Conservation (phyloP, 768 basidiomycete genomes). For the Tricholoma flavovirens region DNA sequence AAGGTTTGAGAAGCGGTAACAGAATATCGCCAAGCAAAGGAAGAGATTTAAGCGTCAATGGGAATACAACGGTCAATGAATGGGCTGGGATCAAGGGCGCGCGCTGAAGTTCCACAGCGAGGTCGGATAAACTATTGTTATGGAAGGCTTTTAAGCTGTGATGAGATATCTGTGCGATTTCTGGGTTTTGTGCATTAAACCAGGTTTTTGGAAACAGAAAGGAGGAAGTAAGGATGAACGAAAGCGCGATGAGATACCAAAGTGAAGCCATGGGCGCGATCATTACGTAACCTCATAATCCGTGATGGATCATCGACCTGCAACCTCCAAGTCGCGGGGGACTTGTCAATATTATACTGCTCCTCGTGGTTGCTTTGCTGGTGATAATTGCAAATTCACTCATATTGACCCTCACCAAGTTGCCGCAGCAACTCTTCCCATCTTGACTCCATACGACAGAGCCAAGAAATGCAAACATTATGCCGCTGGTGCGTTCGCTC, state of each 20-base stretch:
- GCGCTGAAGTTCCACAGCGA: not conserved
- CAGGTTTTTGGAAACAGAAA: not conserved
- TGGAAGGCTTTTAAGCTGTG: too few species aligned
- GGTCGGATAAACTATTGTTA: not conserved
- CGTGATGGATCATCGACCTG: slow-evolving; percentile 36
- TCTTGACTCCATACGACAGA: slow-evolving; percentile 59
- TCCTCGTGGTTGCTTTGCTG: slow-evolving; percentile 62
- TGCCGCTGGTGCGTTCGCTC: slow-evolving; percentile 39
- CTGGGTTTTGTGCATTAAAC: not conserved
- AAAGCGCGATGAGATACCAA: not conserved
- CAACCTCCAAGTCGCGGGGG: slow-evolving; percentile 63
- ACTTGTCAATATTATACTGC: slow-evolving; percentile 61
- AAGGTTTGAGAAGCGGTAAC: slow-evolving; percentile 30
- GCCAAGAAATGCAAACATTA: slow-evolving; percentile 66
- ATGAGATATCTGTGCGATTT: not conserved
- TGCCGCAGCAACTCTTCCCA: not conserved
- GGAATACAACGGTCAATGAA: slow-evolving; percentile 45
- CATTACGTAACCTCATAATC: not conserved
- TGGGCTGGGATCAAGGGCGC: slow-evolving; percentile 13
- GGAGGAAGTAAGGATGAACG: not conserved
- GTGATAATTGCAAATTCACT: slow-evolving; percentile 66
- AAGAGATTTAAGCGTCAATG: slow-evolving; percentile 35
- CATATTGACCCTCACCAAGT: slow-evolving; percentile 39
- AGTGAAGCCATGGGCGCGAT: not conserved
- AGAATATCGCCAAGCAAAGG: slow-evolving; percentile 29